Base-by-base conservation (phyloP, 768 basidiomycete genomes). In the Mycena latifolia region DNA sequence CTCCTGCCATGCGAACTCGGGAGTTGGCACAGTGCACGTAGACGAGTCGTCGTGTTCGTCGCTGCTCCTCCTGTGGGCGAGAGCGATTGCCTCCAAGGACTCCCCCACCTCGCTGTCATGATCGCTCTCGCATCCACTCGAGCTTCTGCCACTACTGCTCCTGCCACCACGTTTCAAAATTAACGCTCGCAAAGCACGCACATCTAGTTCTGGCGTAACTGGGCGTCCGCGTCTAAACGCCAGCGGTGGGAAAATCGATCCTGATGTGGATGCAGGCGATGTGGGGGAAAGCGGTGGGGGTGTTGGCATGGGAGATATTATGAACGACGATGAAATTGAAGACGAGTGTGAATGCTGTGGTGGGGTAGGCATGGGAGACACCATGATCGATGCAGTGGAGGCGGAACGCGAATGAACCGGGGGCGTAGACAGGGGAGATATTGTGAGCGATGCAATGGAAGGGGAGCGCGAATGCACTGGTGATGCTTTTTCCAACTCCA, bases 1-100 rank as follows among this genome's bases (percentile, higher is more conserved):
- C 50, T 69, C 68, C 29, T 66, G 64, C 51, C 50, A 63, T 6
- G 61, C 48, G 22, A 63, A 69, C 63, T 65, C 67, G 43, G 58
- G 62, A 29, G 43, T 47, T 17, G 48, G 35, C 52, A 18, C 18
- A 10, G 29, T 57, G 41, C 55, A 27, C 9, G 29, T 29, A 9
- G 58, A 59, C 8, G 56, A 48, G 15, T 47, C 50, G 33, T 31
- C 55, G 25, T 24, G 22, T 17, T 33, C 48, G n/a, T 37, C 43
- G 11, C 41, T 43, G 41, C 20, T 11, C 18, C 41, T 39, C 37
- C 18, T 10, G 55, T 37, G 55, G 20, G 50, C 52, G 10, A 28
- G 41, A 8, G 35, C 35, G 14, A 31, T 59, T 9, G 28, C 46
- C n/a, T 48, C 31, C 6, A 55, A 15, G 25, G 53, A 35, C 17